A percentile compares a stretch with the other conserved stretches of the same genome.
Evolutionary conservation across 2,329 filamentous ascomycete genomes (phyloP).

Genomic region (Tolypocladium amazonense): DNA sequence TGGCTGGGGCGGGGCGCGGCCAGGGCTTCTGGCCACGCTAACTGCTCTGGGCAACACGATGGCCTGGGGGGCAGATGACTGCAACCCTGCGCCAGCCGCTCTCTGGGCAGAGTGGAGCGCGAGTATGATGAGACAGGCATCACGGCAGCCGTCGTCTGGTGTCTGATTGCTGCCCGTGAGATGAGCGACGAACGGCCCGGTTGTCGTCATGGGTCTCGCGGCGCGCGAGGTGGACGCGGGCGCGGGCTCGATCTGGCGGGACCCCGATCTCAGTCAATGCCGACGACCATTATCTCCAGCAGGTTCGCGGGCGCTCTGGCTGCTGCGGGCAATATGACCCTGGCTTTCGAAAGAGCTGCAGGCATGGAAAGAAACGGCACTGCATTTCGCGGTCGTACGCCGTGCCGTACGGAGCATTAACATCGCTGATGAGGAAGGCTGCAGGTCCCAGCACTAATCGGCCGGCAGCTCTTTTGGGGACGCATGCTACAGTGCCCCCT

Average conservation of each 20-base stretch:
- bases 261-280: background rate
- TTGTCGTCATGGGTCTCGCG: background rate
- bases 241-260: background rate
- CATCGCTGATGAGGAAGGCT: background rate
- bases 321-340: background rate
- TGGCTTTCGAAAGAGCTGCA: background rate
- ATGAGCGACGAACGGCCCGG: background rate
- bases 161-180: background rate
- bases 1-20: slow-evolving; percentile 5
- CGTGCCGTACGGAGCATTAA: background rate
- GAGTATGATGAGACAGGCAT: background rate
- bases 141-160: background rate
- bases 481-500: background rate
- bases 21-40: background rate
- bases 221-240: background rate
- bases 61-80: background rate
- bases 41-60: background rate
- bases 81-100: background rate
- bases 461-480: no score
- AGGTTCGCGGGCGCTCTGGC: no score
- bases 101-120: background rate
- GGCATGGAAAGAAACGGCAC: background rate
- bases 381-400: no score
- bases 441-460: background rate
- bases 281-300: background rate